A percentile compares a stretch with the other conserved stretches of the same genome.
Conservation (phyloP, 2,329 filamentous ascomycete species). For the Penicillium sp. region DNA sequence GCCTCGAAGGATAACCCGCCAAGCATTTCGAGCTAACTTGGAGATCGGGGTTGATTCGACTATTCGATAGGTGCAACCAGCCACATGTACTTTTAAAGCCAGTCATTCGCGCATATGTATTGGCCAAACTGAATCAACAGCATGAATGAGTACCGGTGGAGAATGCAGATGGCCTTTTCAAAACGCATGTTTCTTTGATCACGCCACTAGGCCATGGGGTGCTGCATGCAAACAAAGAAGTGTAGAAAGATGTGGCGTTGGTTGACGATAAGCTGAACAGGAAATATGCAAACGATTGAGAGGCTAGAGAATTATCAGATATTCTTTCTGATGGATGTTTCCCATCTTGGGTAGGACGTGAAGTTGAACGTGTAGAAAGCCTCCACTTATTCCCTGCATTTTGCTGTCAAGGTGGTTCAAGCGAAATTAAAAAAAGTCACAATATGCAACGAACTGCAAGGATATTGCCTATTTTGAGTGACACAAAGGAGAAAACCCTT, state of each 20-base stretch:
- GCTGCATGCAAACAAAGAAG: slow-evolving; percentile 8
- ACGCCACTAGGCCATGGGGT: background rate
- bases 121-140: background rate
- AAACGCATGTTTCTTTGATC: slow-evolving; percentile 3
- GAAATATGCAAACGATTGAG: background rate
- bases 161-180: background rate
- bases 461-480: background rate
- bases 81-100: background rate
- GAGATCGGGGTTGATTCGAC: background rate
- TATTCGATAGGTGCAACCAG: background rate
- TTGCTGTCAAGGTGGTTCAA: background rate
- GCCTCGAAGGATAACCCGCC: background rate
- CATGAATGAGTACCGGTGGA: background rate
- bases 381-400: background rate
- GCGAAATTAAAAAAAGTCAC: background rate
- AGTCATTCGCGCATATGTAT: background rate
- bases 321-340: background rate
- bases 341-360: background rate
- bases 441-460: background rate
- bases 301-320: background rate
- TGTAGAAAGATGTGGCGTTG: background rate
- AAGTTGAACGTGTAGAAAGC: background rate
- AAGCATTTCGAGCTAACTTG: background rate
- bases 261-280: background rate
- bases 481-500: background rate